Conservation (phyloP, 192 early-diverging fungal species). For the Rhizophagus prolifer region DNA sequence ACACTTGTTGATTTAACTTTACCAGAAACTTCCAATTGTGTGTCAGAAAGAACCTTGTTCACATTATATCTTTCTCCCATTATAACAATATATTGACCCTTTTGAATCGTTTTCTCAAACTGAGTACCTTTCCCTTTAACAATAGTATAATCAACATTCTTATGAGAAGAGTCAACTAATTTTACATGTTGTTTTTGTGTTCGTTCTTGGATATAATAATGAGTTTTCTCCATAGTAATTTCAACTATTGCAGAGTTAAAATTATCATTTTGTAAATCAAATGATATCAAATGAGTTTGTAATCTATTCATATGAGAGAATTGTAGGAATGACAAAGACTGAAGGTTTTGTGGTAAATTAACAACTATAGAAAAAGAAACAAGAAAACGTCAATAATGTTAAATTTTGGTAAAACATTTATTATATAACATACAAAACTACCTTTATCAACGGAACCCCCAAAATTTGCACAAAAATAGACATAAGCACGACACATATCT, state of each 20-base stretch:
- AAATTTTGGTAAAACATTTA: too few relatives aligned
- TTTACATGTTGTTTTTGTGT: neutral
- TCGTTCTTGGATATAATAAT: neutral
- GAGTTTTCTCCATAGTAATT: constrained; percentile 12
- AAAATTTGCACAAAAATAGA: constrained; percentile 14
- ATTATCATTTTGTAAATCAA: neutral
- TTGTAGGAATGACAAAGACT: neutral
- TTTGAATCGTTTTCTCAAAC: neutral
- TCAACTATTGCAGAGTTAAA: neutral
- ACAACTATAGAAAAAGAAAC: neutral
- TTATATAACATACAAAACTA: neutral
- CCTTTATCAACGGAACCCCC: neutral
- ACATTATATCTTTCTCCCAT: constrained; percentile 12
- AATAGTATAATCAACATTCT: too few relatives aligned
- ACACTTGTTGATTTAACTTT: neutral
- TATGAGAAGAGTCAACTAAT: neutral
- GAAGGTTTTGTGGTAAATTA: neutral
- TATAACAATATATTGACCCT: constrained; percentile 13
- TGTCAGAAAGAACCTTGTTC: constrained; percentile 21
- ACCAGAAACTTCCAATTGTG: neutral
- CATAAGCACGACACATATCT: neutral
- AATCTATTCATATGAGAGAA: neutral
- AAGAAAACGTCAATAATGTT: neutral
- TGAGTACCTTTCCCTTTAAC: constrained; percentile 19
- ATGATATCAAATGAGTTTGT: neutral